phyloP scores from a whole-genome alignment of 345 rosid species.

The Rhodamnia argentea region DNA sequence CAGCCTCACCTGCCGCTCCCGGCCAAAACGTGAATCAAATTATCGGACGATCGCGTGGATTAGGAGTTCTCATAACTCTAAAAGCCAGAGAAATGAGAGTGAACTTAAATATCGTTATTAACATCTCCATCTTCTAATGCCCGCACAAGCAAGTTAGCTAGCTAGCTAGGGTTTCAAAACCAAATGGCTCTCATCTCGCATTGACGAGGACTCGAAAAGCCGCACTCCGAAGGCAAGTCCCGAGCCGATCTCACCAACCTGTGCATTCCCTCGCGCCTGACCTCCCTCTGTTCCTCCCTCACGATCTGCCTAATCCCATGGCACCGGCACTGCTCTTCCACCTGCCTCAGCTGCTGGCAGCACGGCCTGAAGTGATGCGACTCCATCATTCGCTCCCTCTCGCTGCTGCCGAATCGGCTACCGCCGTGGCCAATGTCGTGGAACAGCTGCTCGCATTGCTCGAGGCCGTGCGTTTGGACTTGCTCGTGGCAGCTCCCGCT shows the following conservation, averaged over 20 bases:
- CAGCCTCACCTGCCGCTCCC: neutral
- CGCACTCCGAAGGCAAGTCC: neutral
- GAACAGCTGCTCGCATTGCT: neutral
- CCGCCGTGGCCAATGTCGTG: neutral
- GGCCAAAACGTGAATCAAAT: neutral
- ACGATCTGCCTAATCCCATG: neutral
- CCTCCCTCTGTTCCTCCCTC: neutral
- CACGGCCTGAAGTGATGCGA: neutral
- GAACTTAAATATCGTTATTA: neutral
- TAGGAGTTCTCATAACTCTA: neutral
- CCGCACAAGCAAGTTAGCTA: neutral
- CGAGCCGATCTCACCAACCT: neutral
- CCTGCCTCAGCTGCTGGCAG: conserved; percentile 2
- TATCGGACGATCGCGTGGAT: neutral
- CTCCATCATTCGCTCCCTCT: neutral
- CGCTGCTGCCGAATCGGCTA: neutral
- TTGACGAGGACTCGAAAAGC: neutral
- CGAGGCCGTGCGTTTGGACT: neutral
- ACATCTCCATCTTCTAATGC: neutral
- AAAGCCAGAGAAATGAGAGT: neutral
- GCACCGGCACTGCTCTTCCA: conserved; percentile 1
- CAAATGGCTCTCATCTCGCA: neutral
- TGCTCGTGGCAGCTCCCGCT: neutral
- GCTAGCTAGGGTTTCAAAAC: neutral
- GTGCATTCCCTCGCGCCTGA: neutral